phyloP scores from a whole-genome alignment of 352 stramenopile genomes.

The Pythium apleroticum region DNA sequence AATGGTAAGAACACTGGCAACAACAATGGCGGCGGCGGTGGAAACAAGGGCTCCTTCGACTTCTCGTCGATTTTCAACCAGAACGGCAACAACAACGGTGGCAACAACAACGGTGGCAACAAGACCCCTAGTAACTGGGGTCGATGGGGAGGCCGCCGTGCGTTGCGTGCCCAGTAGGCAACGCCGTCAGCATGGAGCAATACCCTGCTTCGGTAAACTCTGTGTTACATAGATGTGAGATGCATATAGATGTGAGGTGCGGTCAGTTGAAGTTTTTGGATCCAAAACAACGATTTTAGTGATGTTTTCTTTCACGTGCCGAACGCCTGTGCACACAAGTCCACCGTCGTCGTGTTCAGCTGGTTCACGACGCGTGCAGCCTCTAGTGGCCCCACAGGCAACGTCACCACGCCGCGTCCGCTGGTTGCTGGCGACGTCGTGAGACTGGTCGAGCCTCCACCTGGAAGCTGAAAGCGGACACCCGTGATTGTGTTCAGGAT shows the following conservation, averaged over 20 bases:
- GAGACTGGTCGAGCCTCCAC: not conserved
- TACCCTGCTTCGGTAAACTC: too few species aligned
- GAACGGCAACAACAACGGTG: not conserved
- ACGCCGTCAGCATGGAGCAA: not conserved
- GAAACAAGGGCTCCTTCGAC: not conserved
- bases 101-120: constrained; percentile 3
- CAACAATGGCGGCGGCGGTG: not conserved
- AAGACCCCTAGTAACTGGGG: not conserved
- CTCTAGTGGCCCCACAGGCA: constrained; percentile 21
- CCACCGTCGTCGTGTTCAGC: constrained; percentile 5
- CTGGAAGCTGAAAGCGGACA: constrained; percentile 22
- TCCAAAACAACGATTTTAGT: not conserved
- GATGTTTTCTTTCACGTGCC: not conserved
- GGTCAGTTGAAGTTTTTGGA: not conserved
- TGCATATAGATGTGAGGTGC: not conserved
- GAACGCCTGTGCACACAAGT: constrained; percentile 19
- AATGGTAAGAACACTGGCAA: constrained; percentile 9
- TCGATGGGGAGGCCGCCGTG: constrained; percentile 3
- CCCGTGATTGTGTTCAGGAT: constrained; percentile 27
- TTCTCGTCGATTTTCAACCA: not conserved
- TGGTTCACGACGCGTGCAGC: constrained; percentile 20
- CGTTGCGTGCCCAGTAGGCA: not conserved
- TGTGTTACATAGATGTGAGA: too few species aligned
- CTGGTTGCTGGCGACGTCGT: constrained; percentile 12
- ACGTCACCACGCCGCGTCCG: constrained; percentile 14